A percentile compares a stretch with the other conserved stretches of the same genome.
Evolutionary conservation across 805 yeast species (phyloP).

Genomic region (Danielia reshetovae): DNA sequence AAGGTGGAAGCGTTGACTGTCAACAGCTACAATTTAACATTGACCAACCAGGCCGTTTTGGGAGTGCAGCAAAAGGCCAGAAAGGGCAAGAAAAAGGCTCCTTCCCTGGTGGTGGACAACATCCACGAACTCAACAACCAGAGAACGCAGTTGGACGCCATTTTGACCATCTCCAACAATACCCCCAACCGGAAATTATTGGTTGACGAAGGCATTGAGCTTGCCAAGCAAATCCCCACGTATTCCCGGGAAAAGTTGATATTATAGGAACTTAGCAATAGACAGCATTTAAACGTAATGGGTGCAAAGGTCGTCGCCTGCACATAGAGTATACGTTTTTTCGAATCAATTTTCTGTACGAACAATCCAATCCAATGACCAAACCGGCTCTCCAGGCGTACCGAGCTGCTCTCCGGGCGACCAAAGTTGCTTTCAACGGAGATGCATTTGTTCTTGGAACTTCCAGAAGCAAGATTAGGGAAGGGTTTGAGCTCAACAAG

Average conservation of each 20-base stretch:
- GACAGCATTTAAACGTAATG: too few relatives aligned
- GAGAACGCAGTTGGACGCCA: slow-evolving; percentile 29
- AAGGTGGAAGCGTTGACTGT: slow-evolving; percentile 44
- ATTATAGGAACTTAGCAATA: slow-evolving; percentile 27
- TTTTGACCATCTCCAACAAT: slow-evolving; percentile 28
- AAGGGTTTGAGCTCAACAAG: slow-evolving; percentile 43
- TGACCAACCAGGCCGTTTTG: slow-evolving; percentile 43
- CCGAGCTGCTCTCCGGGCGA: slow-evolving; percentile 64
- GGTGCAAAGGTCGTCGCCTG: too few relatives aligned
- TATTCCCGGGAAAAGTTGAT: slow-evolving; percentile 51
- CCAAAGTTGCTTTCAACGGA: slow-evolving; percentile 53
- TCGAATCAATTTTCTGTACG: too few relatives aligned
- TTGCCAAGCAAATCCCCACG: slow-evolving; percentile 45
- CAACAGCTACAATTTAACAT: slow-evolving; percentile 42
- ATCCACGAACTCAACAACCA: slow-evolving; percentile 26
- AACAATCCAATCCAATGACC: too few relatives aligned
- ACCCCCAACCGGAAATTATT: slow-evolving; percentile 25
- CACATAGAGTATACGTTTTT: too few relatives aligned
- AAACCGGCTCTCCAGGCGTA: slow-evolving; percentile 43
- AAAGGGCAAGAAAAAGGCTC: slow-evolving; percentile 19
- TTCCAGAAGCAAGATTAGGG: slow-evolving; percentile 56
- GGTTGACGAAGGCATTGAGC: slow-evolving; percentile 24
- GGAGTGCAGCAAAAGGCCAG: slow-evolving; percentile 21
- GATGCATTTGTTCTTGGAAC: slow-evolving; percentile 50
- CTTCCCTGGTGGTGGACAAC: slow-evolving; percentile 18